phyloP scores from a whole-genome alignment of 352 stramenopile genomes.

The Pythium guiyangense region DNA sequence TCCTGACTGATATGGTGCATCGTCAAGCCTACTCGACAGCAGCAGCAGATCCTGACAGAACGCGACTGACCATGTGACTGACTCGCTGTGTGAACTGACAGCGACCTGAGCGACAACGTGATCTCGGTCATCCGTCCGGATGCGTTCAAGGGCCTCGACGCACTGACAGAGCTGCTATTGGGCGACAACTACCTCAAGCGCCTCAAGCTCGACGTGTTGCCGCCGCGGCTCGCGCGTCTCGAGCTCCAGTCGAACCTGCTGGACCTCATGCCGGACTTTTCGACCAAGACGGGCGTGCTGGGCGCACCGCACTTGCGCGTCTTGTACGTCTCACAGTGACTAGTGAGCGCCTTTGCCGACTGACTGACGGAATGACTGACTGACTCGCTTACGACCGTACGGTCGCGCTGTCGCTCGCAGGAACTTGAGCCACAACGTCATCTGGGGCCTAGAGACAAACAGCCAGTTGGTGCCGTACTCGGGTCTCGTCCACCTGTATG shows the following conservation, averaged over 20 bases:
- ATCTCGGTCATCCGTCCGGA: constrained; percentile 53
- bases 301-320: constrained; percentile 27
- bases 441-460: constrained; percentile 54
- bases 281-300: constrained; percentile 9
- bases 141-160: constrained; percentile 42
- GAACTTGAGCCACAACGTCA: constrained; percentile 58
- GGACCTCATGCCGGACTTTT: constrained; percentile 52
- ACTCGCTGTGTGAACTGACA: constrained; percentile 2
- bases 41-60: no score
- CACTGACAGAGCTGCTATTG: constrained; percentile 35
- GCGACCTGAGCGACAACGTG: constrained; percentile 67
- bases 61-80: background rate
- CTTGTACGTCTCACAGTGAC: constrained; percentile 28
- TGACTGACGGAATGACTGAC: background rate
- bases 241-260: constrained; percentile 52
- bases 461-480: constrained; percentile 41
- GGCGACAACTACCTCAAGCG: constrained; percentile 45
- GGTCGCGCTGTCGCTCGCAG: constrained; percentile 12
- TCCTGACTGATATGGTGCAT: background rate
- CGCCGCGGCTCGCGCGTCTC: constrained; percentile 31
- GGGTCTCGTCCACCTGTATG: constrained; percentile 37
- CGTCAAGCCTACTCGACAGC: no score
- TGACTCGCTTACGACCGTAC: no score
- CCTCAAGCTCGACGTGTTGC: constrained; percentile 33
- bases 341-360: no score